Evolutionary conservation across 352 stramenopile species (phyloP).

Genomic region (Plasmopara viticola): DNA sequence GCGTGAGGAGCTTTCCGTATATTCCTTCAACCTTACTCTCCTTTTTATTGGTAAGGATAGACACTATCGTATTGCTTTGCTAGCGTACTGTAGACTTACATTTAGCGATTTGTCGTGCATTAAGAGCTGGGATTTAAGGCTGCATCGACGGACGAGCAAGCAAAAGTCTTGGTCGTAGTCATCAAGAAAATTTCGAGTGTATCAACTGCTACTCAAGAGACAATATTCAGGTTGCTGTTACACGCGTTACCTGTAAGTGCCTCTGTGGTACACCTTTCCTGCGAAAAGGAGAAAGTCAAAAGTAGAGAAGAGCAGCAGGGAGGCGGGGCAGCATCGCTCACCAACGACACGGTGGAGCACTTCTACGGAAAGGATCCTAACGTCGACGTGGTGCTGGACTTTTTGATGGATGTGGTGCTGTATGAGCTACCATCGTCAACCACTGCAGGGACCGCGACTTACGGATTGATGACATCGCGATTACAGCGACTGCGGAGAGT

Average conservation of each 20-base stretch:
- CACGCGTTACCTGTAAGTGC: slow-evolving; percentile 36
- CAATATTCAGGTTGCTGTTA: slow-evolving; percentile 58
- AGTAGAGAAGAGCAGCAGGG: not conserved
- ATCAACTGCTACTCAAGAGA: slow-evolving; percentile 45
- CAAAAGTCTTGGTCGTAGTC: slow-evolving; percentile 29
- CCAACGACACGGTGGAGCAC: slow-evolving; percentile 3
- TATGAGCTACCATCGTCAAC: slow-evolving; percentile 28
- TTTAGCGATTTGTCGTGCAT: not conserved
- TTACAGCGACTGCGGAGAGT: slow-evolving; percentile 46
- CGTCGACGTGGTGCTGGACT: slow-evolving; percentile 53
- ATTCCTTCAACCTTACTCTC: slow-evolving; percentile 61
- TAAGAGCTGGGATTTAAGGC: slow-evolving; percentile 62
- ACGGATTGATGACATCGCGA: slow-evolving; percentile 40
- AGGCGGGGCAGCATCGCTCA: not conserved
- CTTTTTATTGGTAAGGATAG: slow-evolving; percentile 58
- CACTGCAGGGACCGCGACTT: slow-evolving; percentile 12
- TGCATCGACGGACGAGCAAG: slow-evolving; percentile 37
- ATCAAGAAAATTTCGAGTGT: slow-evolving; percentile 26
- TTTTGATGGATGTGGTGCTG: slow-evolving; percentile 63
- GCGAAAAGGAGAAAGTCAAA: not conserved
- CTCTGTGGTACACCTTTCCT: slow-evolving; percentile 14
- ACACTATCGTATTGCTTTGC: not conserved
- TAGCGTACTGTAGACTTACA: not conserved
- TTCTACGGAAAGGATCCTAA: slow-evolving; percentile 15
- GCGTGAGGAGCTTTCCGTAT: slow-evolving; percentile 35